Evolutionary conservation across 148 eudicot genomes (phyloP), one percentile per base, ranked within the genome.

Genomic region (Rhododendron ferrugineum): DNA sequence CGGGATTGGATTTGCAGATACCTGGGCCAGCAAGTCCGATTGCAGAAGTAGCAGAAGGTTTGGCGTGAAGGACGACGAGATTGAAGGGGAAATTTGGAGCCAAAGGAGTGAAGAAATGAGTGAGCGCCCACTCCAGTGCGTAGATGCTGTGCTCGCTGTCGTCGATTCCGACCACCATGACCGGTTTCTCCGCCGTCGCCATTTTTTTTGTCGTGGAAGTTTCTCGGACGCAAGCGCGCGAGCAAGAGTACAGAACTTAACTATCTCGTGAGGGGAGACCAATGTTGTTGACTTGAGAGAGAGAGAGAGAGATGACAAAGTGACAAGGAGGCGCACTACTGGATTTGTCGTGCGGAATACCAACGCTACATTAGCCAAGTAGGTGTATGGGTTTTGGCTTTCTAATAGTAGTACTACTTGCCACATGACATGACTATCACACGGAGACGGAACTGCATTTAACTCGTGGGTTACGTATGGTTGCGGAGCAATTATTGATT

Each of bases 101-200:
- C 14, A 72, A 76, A 2, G 93, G 90, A 22, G 68, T 49, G 62
- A 94, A 88, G 90, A 94, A 94, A 80, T 92, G 94, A 9, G 88
- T 81, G 14, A 93, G 86, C 8, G 91, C 88, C 95, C 97, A 94
- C 23, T 91, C 91, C n/a, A 93, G 88, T 1, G 93, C 94, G 79
- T 93, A 92, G 60, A 85, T 84, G 85, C 95, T 91, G 77, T 89
- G 93, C 22, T 92, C 98, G 75, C 98, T 93, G 81, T 92, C 93
- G 85, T 94, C 95, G 9, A 93, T 32, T 11, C 88, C 95, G n/a
- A 91, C 85, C 82, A 94, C 83, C 91, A 94, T 88, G 64, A 92
- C 94, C 14, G 91, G 88, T 86, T 92, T 93, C 85, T 87, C 91
- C 23, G 80, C 42, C 40, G 66, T 84, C 28, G 70, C 84, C 81